phyloP scores from a whole-genome alignment of 805 yeast genomes.

The Schizosaccharomyces osmophilus region DNA sequence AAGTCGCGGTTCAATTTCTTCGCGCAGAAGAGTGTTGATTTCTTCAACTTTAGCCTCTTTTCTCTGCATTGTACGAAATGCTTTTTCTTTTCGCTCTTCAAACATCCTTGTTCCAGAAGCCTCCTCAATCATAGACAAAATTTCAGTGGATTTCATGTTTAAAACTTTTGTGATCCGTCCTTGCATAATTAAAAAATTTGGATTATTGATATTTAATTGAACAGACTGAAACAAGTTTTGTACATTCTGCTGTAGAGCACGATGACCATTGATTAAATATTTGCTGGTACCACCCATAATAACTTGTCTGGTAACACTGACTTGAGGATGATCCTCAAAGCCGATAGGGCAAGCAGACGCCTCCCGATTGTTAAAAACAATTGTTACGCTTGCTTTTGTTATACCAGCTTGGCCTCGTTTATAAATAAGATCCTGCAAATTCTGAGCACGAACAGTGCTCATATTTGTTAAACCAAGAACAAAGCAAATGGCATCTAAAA shows the following conservation, averaged over 20 bases:
- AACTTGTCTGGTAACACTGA: slow-evolving; percentile 78
- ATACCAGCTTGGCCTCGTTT: slow-evolving; percentile 97
- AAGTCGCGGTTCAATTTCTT: slow-evolving; percentile 82
- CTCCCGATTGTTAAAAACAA: slow-evolving; percentile 76
- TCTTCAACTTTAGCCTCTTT: slow-evolving; percentile 67
- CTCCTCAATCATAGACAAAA: slow-evolving; percentile 76
- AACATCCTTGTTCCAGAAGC: slow-evolving; percentile 95
- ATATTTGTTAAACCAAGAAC: slow-evolving; percentile 90
- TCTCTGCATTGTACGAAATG: slow-evolving; percentile 73
- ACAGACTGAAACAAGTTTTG: slow-evolving; percentile 78
- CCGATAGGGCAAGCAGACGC: slow-evolving; percentile 62
- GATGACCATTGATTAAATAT: slow-evolving; percentile 81
- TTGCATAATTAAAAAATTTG: slow-evolving; percentile 93
- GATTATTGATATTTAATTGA: slow-evolving; percentile 86
- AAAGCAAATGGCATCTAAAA: slow-evolving; percentile 88
- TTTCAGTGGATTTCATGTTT: slow-evolving; percentile 85
- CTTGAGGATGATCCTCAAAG: slow-evolving; percentile 48
- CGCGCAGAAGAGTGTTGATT: slow-evolving; percentile 43
- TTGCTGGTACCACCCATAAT: slow-evolving; percentile 79
- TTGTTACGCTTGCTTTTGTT: slow-evolving; percentile 87
- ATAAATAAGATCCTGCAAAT: slow-evolving; percentile 77
- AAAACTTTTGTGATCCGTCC: slow-evolving; percentile 93
- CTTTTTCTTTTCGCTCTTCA: slow-evolving; percentile 79
- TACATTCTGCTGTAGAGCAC: slow-evolving; percentile 86
- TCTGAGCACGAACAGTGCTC: slow-evolving; percentile 85